Conservation (phyloP, 345 rosid genomes). For the Fremontodendron californicum region DNA sequence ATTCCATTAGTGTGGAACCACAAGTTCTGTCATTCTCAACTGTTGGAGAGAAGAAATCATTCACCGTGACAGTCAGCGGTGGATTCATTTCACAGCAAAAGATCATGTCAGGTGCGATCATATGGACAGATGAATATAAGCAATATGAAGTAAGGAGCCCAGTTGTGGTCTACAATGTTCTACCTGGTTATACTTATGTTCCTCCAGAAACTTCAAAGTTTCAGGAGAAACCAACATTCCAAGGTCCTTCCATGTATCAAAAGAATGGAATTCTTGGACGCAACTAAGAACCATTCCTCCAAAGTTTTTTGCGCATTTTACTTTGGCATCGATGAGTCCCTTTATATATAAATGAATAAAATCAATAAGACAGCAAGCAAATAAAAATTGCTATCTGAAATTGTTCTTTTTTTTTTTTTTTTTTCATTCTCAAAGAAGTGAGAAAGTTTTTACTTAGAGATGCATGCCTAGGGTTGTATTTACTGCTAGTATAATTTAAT, state of each 20-base stretch:
- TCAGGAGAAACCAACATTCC: constrained; percentile 4
- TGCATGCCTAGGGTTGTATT: background rate
- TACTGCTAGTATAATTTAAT: background rate
- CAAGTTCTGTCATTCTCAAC: constrained; percentile 25
- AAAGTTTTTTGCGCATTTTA: background rate
- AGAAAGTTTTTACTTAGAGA: background rate
- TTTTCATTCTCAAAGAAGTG: background rate
- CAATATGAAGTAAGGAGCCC: constrained; percentile 33
- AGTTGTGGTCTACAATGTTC: constrained; percentile 23
- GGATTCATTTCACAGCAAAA: constrained; percentile 24
- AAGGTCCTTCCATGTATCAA: constrained; percentile 18
- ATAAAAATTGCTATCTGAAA: background rate
- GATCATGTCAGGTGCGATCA: constrained; percentile 33
- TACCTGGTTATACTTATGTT: constrained; percentile 11
- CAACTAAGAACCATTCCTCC: background rate
- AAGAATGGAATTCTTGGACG: constrained; percentile 24
- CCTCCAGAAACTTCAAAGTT: background rate
- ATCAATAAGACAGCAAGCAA: background rate
- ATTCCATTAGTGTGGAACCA: constrained; percentile 29
- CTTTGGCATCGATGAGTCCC: no score
- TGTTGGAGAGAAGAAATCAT: constrained; percentile 29
- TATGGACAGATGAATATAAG: constrained; percentile 31
- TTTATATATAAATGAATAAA: background rate
- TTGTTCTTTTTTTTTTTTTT: background rate
- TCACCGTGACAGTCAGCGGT: constrained; percentile 25